Conservation (phyloP, 1,139 yeast species). For the Taphrina wiesneri region DNA sequence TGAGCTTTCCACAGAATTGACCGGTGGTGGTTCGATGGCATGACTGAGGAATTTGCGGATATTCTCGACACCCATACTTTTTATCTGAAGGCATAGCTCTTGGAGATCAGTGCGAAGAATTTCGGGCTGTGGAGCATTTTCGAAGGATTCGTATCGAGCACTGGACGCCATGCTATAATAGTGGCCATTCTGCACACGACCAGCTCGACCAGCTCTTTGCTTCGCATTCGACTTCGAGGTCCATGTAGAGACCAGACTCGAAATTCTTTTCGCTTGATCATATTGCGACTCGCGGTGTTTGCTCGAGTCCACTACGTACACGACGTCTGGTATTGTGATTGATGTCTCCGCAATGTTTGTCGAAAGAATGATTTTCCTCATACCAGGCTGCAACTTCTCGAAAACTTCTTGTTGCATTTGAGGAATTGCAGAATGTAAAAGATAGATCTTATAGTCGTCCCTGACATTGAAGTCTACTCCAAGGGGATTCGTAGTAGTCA, state of each 20-base stretch:
- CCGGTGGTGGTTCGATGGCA: slow-evolving; percentile 71
- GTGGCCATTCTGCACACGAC: slow-evolving; percentile 71
- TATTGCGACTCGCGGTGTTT: slow-evolving; percentile 66
- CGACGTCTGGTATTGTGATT: slow-evolving; percentile 80
- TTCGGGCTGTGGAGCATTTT: slow-evolving; percentile 71
- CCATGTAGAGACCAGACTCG: slow-evolving; percentile 68
- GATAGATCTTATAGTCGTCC: slow-evolving; percentile 53
- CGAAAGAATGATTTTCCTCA: slow-evolving; percentile 70
- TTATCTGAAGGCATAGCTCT: slow-evolving; percentile 69
- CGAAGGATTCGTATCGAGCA: slow-evolving; percentile 54
- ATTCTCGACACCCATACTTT: slow-evolving; percentile 70
- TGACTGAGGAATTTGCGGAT: slow-evolving; percentile 56
- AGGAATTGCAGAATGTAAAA: slow-evolving; percentile 74
- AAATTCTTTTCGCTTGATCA: slow-evolving; percentile 60
- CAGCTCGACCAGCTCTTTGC: slow-evolving; percentile 86
- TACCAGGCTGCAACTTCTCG: slow-evolving; percentile 50
- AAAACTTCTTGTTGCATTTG: slow-evolving; percentile 69
- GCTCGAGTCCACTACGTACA: slow-evolving; percentile 75
- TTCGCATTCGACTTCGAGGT: slow-evolving; percentile 74
- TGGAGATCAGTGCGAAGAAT: slow-evolving; percentile 72
- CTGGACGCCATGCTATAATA: slow-evolving; percentile 69
- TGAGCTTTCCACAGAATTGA: slow-evolving; percentile 56
- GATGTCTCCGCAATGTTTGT: slow-evolving; percentile 78
- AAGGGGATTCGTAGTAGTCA: slow-evolving; percentile 51
- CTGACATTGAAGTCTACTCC: slow-evolving; percentile 49